phyloP scores from a whole-genome alignment of 208 protist species.

The Wallacemonas collosoma region DNA sequence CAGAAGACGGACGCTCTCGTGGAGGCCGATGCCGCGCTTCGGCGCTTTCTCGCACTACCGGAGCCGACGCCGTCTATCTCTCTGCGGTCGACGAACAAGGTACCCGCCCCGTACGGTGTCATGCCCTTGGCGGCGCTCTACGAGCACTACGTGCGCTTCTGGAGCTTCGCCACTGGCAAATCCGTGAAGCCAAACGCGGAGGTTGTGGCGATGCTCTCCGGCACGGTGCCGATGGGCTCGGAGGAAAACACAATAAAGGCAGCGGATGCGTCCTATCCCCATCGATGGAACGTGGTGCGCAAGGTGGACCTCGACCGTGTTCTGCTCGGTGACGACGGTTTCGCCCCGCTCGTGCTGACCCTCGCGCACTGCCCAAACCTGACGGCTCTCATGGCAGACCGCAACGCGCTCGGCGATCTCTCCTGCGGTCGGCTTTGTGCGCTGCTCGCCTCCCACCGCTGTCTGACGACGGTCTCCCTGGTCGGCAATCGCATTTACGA shows the following conservation, averaged over 20 bases:
- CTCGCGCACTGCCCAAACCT: constrained; percentile 73
- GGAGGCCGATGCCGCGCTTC: constrained; percentile 47
- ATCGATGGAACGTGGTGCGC: constrained; percentile 64
- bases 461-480: constrained; percentile 54
- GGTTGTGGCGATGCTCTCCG: constrained; percentile 36
- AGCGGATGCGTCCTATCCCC: constrained; percentile 37
- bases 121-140: constrained; percentile 76
- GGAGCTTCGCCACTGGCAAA: constrained; percentile 37
- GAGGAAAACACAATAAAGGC: constrained; percentile 23
- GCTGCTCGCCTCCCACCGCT: constrained; percentile 69
- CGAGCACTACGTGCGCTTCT: constrained; percentile 66
- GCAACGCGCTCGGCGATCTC: constrained; percentile 68
- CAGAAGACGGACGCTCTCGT: constrained; percentile 39
- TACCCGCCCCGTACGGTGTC: constrained; percentile 53
- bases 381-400: constrained; percentile 45
- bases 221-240: background rate
- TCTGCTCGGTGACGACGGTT: constrained; percentile 67
- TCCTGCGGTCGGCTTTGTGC: constrained; percentile 59
- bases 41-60: constrained; percentile 28
- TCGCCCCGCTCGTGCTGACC: constrained; percentile 68
- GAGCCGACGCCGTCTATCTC: constrained; percentile 18
- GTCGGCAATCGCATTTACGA: constrained; percentile 72
- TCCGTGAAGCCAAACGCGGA: constrained; percentile 36
- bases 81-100: constrained; percentile 30
- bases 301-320: constrained; percentile 48